Base-by-base conservation (phyloP, 176 grass and related monocot genomes). In the Oryza rufipogon region DNA sequence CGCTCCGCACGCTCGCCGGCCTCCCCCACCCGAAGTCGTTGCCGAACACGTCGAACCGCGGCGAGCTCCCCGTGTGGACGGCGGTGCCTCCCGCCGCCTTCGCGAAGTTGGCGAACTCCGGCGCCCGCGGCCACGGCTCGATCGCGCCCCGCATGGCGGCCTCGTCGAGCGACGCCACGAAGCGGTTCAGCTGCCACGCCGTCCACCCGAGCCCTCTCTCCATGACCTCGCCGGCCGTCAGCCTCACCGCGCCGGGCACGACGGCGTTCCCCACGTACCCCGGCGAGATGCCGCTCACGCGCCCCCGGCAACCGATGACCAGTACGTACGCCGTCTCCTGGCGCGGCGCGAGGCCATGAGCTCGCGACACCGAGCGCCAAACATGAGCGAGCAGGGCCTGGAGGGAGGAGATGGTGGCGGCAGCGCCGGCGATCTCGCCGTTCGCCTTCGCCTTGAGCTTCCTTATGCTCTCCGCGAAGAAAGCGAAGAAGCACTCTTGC, bases 361-460 rank as follows among this genome's bases (percentile, higher is more conserved):
- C 89, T 1, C 89, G 85, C 5, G 76, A 81, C 17, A 76, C 68
- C 1, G 64, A 79, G 0, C 81, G 45, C 89, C 89, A 91, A 10
- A 81, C 32, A 45, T 78, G 74, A 0, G 84, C 84, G 42, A 85
- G 84, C 56, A 87, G 10, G 0, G 89, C 63, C 76, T 91, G 89
- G 74, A 91, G 76, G 5, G 90, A 88, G 10, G 90, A 86, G 70
- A 92, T 76, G 49, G 25, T 19, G 76, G 25, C 22, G 45, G 2
- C 46, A 32, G 69, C 23, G 22, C 13, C 23, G 22, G 8, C 14
- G 23, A 81, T 83, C 83, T 91, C 89, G n/a, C 23, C 66, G 25
- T 87, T 91, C 0, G 84, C 84, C 77, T 34, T 92, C 11, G 58
- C 73, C 71, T 92, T 92, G 0, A 92, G 68, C 39, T 79, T 79